Evolutionary conservation across 176 grass and related monocot species (phyloP), one percentile per base, ranked within the genome.

Genomic region (Oryza longistaminata): DNA sequence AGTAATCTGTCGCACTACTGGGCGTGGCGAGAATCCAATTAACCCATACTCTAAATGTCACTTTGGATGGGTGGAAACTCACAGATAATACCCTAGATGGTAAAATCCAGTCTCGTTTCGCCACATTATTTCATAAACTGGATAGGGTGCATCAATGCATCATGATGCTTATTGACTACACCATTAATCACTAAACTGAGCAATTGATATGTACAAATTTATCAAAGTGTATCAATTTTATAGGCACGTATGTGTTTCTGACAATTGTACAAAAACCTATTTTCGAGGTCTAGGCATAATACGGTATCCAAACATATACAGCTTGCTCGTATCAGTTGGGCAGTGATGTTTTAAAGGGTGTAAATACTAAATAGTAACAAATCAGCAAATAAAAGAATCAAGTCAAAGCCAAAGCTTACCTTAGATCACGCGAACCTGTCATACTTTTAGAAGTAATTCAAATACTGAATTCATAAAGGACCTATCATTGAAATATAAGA

Each of bases 381-480:
- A 17, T 37, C 9, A 78, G 4, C 13, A 65, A 88, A 15, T 16
- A 66, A 50, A 48, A 11, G 7, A 65, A 12, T 35, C 26, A 80
- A 43, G 12, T 55, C 11, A 52, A 86, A 86, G 40, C 2, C 53
- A 79, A 48, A 2, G 68, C 42, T 35, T 88, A 97, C 95, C 92
- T 94, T 26, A 95, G 75, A 90, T 97, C 92, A 76, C 92, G 92
- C 25, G 95, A 97, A 84, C 85, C 85, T 24, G 88, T 86, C 95
- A 97, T 60, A 92, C 95, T 94, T n/a, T 97, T 68, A 93, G 81
- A 78, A 97, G 82, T 80, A 97, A 83, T 60, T 97, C 95, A 90
- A 97, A 97, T 79, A 95, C 92, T 55, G 95, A 97, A 92, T 97
- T 97, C 90, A 97, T 97, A 76, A 97, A 97, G 19, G 95, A 97